Base-by-base conservation (phyloP, 768 basidiomycete genomes). In the Leccinum boreale region DNA sequence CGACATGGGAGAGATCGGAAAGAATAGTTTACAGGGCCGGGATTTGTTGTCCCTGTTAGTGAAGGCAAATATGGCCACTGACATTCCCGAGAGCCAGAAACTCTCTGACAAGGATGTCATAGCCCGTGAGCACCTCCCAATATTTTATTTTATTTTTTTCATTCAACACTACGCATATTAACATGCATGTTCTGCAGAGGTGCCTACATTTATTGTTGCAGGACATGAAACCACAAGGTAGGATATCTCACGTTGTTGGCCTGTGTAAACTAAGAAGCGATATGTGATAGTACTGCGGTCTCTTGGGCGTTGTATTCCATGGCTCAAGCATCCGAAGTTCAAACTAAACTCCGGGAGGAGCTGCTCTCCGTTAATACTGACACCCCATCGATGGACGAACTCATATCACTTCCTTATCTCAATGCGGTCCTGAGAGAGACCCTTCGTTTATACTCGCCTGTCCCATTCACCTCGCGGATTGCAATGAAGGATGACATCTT, bases 351-450 rank as follows among this genome's bases (percentile, higher is more conserved):
- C 0, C 78, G 86, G 1, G 76, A 81, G 2, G 88, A 91, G 62
- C 73, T 87, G 1, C 69, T 81, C 9, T 65, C 71, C 0, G 72
- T 85, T 11, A 63, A 75, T 1, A 83, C 81, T 0, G 82, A 87
- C 8, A 81, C 72, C 0, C 87, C 88, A 3, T 78, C 79, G 3
- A 88, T 90, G 84, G 89, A 91, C 39, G 79, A 85, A 35, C 78
- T 92, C 2, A 80, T 82, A 53, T 74, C 79, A 4, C 75, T 93
- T 3, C 80, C 85, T 0, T 89, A 87, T 63, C 82, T 92, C 19
- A 89, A 90, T 60, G 75, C 75, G 17, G 79, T 87, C 9, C 75
- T 86, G 3, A 78, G 81, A 8, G 87, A 89, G 69, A 81, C 79
- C 0, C 68, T 89, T 56, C 79, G 87, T 0, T 42, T 85, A 2